Evolutionary conservation across 768 basidiomycete genomes (phyloP).

Genomic region (Multifurca ochricompacta): DNA sequence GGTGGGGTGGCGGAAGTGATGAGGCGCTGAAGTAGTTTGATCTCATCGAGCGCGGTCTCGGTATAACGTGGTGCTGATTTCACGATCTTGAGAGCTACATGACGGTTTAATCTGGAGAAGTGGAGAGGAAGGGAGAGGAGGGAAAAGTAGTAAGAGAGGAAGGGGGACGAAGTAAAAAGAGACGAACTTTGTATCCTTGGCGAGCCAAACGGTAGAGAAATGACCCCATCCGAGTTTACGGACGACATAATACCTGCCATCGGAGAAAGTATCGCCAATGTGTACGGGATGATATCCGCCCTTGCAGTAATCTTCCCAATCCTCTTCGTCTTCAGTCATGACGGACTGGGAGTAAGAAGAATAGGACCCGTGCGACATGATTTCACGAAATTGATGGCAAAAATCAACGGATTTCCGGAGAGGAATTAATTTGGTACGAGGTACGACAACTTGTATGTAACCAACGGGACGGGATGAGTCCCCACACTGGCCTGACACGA

Average conservation of each 20-base stretch:
- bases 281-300: constrained; percentile 88
- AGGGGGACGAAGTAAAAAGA: neutral
- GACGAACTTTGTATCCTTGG: constrained; percentile 67
- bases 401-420: no score
- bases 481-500: no score
- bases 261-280: constrained; percentile 85
- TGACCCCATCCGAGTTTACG: constrained; percentile 96
- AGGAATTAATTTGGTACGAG: no score
- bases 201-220: constrained; percentile 89
- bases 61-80: constrained; percentile 95
- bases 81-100: constrained; percentile 97
- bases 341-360: constrained; percentile 66
- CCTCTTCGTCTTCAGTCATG: constrained; percentile 88
- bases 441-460: no score
- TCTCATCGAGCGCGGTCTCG: constrained; percentile 96
- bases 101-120: constrained; percentile 71
- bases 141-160: no score
- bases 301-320: constrained; percentile 73
- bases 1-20: constrained; percentile 71
- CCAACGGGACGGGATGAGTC: no score
- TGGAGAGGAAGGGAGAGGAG: neutral
- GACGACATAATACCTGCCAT: constrained; percentile 82
- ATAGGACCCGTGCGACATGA: constrained; percentile 65
- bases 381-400: constrained; percentile 14
- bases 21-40: constrained; percentile 94